These are phyloP conservation scores for Malus sieversii DNA, from an alignment of 306 rosid species.

Conservation along the genomic window DNA sequence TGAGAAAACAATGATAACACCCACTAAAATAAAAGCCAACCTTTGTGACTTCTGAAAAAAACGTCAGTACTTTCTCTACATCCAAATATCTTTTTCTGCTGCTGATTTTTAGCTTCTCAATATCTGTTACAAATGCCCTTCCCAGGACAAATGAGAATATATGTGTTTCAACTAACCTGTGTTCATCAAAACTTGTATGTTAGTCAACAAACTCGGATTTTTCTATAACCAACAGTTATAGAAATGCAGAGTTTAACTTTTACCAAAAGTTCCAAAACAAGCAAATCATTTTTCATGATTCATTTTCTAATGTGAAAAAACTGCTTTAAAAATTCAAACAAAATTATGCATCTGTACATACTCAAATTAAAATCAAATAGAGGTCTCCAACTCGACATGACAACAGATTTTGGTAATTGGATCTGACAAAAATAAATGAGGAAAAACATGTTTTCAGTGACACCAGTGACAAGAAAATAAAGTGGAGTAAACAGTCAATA, in stretches of 20 bases:
- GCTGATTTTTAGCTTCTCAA: constrained; percentile 83
- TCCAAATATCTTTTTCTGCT: constrained; percentile 75
- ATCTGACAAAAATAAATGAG: neutral
- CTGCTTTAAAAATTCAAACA: neutral
- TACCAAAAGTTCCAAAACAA: constrained; percentile 6
- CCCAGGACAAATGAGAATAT: constrained; percentile 99
- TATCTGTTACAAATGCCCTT: constrained; percentile 98
- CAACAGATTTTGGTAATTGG: neutral
- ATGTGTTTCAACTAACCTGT: constrained; percentile 98
- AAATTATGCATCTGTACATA: neutral
- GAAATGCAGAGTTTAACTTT: neutral
- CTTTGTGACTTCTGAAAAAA: constrained; percentile 77
- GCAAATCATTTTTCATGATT: neutral
- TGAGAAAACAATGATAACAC: constrained; percentile 7
- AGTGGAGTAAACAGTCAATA: neutral
- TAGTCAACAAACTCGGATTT: constrained; percentile 1
- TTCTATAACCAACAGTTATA: neutral
- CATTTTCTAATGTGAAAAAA: neutral
- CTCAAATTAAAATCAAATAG: neutral
- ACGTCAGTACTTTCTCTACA: constrained; percentile 60
- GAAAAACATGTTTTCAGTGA: neutral
- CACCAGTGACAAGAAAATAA: neutral
- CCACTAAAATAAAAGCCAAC: constrained; percentile 33
- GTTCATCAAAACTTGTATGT: constrained; percentile 29
- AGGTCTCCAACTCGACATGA: neutral